These are phyloP conservation scores for Sarocladium strictum DNA, from an alignment of 2,329 filamentous ascomycete species.

Conservation along the genomic window DNA sequence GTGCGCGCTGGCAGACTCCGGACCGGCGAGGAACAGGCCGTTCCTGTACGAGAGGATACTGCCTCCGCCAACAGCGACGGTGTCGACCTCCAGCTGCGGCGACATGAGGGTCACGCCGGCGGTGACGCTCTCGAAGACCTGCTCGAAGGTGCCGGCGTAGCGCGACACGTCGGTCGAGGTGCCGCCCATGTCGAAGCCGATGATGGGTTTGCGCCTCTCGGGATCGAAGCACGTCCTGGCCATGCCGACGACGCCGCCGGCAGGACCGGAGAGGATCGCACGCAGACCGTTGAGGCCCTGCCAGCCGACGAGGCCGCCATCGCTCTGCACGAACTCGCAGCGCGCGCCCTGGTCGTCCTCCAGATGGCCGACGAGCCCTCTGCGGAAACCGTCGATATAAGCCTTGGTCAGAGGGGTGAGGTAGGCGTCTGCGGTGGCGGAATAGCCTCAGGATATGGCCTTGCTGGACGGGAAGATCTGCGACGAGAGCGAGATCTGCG, in stretches of 20 bases:
- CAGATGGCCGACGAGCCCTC: conserved; percentile 73
- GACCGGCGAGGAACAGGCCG: conserved; percentile 83
- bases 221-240: conserved; percentile 85
- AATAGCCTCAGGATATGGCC: conserved; percentile 33
- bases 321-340: conserved; percentile 94
- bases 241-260: conserved; percentile 88
- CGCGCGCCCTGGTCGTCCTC: conserved; percentile 65
- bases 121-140: conserved; percentile 90
- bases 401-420: conserved; percentile 34
- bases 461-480: conserved; percentile 39
- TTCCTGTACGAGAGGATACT: conserved; percentile 41
- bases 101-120: conserved; percentile 92
- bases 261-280: conserved; percentile 81
- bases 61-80: conserved; percentile 61
- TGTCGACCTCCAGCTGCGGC: conserved; percentile 90
- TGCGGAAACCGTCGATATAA: conserved; percentile 65
- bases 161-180: conserved; percentile 88
- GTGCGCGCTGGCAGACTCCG: conserved; percentile 82
- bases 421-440: conserved; percentile 38
- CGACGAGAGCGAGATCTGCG: conserved; percentile 60
- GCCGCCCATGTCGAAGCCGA: conserved; percentile 92
- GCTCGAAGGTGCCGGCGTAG: conserved; percentile 71
- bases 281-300: conserved; percentile 77
- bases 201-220: conserved; percentile 75
- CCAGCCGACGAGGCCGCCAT: conserved; percentile 67